A percentile compares a stretch with the other conserved stretches of the same genome.
These are phyloP conservation scores for Flaveria robusta DNA, from an alignment of 129 eudicot species.

Conservation along the genomic window DNA sequence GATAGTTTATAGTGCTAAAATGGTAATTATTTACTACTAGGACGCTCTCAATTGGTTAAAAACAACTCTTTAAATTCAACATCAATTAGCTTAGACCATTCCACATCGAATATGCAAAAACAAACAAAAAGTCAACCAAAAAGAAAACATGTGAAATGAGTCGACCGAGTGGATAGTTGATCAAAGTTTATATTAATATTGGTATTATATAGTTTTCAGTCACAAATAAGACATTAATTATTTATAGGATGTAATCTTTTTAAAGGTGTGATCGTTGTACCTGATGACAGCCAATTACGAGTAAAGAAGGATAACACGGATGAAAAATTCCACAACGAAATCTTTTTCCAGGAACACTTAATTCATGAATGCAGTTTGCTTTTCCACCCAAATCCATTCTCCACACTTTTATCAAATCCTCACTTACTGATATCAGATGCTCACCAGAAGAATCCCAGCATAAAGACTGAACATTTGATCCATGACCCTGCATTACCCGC, in stretches of 20 bases:
- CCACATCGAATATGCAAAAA: no score
- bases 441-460: slow-evolving; percentile 69
- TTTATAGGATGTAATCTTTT: not conserved
- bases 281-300: slow-evolving; percentile 62
- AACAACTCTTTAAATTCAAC: not conserved
- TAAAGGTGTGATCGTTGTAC: slow-evolving; percentile 31
- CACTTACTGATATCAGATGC: slow-evolving; percentile 54
- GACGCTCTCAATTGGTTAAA: not conserved
- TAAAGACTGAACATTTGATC: slow-evolving; percentile 39
- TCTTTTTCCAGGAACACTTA: slow-evolving; percentile 46
- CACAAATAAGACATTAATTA: not conserved
- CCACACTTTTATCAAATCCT: slow-evolving; percentile 63
- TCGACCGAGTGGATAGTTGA: not conserved
- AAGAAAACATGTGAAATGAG: no score
- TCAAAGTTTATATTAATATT: not conserved
- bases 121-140: no score
- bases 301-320: slow-evolving; percentile 48
- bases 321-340: slow-evolving; percentile 60
- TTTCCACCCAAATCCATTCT: slow-evolving; percentile 53
- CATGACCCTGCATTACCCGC: slow-evolving; percentile 47
- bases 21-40: not conserved
- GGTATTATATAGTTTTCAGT: not conserved
- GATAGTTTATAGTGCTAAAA: not conserved
- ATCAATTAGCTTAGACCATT: no score
- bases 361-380: slow-evolving; percentile 50